Base-by-base conservation (phyloP, 1,139 yeast genomes). In the Taphrina confusa region DNA sequence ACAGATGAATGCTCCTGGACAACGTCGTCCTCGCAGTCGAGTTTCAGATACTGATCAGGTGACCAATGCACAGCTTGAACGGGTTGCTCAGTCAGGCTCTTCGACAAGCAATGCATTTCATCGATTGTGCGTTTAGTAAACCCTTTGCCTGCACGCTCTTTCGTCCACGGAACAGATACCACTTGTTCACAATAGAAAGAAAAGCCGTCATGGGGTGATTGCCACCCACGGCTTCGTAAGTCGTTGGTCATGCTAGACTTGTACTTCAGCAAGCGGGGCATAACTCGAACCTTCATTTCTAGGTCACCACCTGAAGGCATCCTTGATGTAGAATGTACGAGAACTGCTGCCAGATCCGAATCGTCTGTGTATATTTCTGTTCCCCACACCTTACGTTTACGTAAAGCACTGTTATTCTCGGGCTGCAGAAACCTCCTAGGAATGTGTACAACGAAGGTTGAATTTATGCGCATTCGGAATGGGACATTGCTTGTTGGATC, bases 351-450 rank as follows among this genome's bases (percentile, higher is more conserved):
- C 2, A 91, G 75, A 70, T 92, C 96, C 0, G 95, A 86, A 72
- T 92, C 98, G 71, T 92, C 97, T 1, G 97, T 87, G 72, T 91
- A 92, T 1, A 92, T 76, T 57, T 85, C 90, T 0, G 96, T 88
- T 1, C 98, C 98, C 97, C 97, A 92, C 1, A 90, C 69, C 60
- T 81, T 80, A 44, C 95, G 75, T 69, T 27, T 37, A 16, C 39
- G 33, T 12, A 58, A 36, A 4, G 54, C 50, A n/a, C 45, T 30
- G 33, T 58, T 58, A 25, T 58, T 30, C 33, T 42, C 49, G 16
- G 30, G 25, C 4, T 52, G 49, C 11, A 52, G 31, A 40, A 40
- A 52, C 16, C 57, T 18, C 6, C 57, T 37, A 4, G 49, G 57
- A 12, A 52, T 42, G 23, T 52, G 57, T 16, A 42, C 49, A 14